phyloP scores from a whole-genome alignment of 1,139 yeast species.

The Kodamaea arcana region DNA sequence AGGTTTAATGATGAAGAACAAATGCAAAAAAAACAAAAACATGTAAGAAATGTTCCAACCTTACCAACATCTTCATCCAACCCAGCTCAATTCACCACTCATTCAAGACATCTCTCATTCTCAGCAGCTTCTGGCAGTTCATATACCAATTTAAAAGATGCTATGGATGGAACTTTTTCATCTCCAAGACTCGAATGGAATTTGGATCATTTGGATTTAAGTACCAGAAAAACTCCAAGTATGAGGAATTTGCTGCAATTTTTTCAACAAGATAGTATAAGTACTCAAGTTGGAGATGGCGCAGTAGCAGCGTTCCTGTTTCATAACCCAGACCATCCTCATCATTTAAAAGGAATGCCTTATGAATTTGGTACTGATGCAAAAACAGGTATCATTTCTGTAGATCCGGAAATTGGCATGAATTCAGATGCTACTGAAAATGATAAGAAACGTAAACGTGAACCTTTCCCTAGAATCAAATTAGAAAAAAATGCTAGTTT shows the following conservation, averaged over 20 bases:
- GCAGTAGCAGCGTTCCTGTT: conserved; percentile 25
- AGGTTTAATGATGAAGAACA: conserved; percentile 1
- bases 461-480: conserved; percentile 1
- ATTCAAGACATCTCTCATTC: conserved; percentile 65
- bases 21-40: background rate
- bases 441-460: conserved; percentile 3
- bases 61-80: conserved; percentile 2
- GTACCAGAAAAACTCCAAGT: conserved; percentile 7
- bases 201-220: conserved; percentile 29
- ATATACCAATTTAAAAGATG: conserved; percentile 54
- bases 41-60: conserved; percentile 1
- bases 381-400: background rate
- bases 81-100: conserved; percentile 1
- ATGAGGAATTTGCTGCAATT: conserved; percentile 14
- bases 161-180: conserved; percentile 53
- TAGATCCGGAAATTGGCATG: background rate
- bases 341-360: conserved; percentile 36
- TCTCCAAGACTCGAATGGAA: conserved; percentile 65
- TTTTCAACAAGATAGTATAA: conserved; percentile 8
- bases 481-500: conserved; percentile 8
- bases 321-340: conserved; percentile 34
- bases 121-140: conserved; percentile 75
- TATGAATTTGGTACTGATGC: conserved; percentile 25
- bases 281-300: conserved; percentile 1
- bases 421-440: conserved; percentile 1